Conservation (phyloP, 2,329 filamentous ascomycete species). For the Chaetothyriales sp. region DNA sequence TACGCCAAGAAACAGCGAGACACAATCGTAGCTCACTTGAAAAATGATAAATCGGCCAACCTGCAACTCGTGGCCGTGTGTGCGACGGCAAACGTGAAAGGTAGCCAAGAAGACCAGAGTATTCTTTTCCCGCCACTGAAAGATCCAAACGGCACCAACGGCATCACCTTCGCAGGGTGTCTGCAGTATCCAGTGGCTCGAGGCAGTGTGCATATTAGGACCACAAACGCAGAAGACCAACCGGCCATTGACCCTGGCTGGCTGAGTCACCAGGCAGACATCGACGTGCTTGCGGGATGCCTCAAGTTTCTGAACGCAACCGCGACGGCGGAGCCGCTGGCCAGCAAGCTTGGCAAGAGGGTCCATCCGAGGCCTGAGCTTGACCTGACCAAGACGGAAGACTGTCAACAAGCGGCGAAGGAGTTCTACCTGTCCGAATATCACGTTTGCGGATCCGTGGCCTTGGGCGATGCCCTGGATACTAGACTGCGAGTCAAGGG, state of each 20-base stretch:
- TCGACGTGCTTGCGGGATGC: conserved; percentile 20
- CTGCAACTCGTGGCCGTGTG: conserved; percentile 13
- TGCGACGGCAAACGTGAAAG: not conserved
- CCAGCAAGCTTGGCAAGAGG: conserved; percentile 6
- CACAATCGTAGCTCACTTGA: conserved; percentile 23
- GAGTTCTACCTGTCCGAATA: conserved; percentile 26
- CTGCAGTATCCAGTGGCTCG: conserved; percentile 30
- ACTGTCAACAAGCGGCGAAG: conserved; percentile 27
- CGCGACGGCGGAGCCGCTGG: conserved; percentile 7
- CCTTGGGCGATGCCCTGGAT: conserved; percentile 33
- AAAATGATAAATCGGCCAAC: conserved; percentile 11
- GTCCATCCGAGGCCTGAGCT: conserved; percentile 8
- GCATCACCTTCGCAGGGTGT: conserved; percentile 11
- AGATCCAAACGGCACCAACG: conserved; percentile 4
- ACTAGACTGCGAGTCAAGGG: conserved; percentile 25
- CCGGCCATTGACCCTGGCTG: conserved; percentile 33
- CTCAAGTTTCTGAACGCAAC: conserved; percentile 30
- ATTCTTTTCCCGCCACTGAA: conserved; percentile 10
- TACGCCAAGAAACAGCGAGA: conserved; percentile 26
- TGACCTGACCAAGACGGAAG: conserved; percentile 11
- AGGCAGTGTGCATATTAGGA: conserved; percentile 30
- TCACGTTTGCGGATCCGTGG: conserved; percentile 31
- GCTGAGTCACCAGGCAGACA: conserved; percentile 24
- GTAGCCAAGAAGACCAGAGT: conserved; percentile 6
- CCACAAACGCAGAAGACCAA: conserved; percentile 25